Evolutionary conservation across 2,329 filamentous ascomycete species (phyloP).

Genomic region (Hypoxylon sp.): DNA sequence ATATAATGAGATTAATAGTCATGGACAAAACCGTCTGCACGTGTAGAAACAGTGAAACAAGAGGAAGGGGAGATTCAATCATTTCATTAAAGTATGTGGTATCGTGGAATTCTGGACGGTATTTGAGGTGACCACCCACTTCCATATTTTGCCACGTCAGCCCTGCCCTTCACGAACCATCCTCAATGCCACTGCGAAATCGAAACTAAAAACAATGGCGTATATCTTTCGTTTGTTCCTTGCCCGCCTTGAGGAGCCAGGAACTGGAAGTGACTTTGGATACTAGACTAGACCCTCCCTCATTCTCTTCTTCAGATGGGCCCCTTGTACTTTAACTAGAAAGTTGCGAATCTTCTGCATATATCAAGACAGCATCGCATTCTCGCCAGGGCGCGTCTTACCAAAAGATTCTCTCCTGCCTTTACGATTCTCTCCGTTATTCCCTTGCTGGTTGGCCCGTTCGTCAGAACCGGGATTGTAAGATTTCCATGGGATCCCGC

Average conservation of each 20-base stretch:
- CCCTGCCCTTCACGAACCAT: neutral
- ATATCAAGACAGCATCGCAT: conserved; percentile 3
- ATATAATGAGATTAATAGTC: too few relatives aligned
- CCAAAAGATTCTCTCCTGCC: neutral
- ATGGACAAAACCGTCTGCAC: too few relatives aligned
- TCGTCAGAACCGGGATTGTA: neutral
- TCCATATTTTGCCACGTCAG: neutral
- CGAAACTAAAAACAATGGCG: neutral
- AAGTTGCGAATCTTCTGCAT: neutral
- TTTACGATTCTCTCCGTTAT: conserved; percentile 8
- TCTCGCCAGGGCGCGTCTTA: conserved; percentile 3
- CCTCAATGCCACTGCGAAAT: neutral
- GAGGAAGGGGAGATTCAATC: neutral
- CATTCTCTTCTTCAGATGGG: neutral
- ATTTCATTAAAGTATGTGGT: neutral
- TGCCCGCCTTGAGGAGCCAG: conserved; percentile 5
- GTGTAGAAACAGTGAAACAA: too few relatives aligned
- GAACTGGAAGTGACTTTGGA: conserved; percentile 5
- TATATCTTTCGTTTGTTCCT: neutral
- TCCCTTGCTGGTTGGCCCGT: neutral
- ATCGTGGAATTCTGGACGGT: neutral
- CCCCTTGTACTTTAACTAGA: conserved; percentile 1
- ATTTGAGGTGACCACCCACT: neutral
- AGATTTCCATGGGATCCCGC: neutral
- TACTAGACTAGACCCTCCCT: conserved; percentile 10